Evolutionary conservation across 371 early-diverging fungal species (phyloP), one percentile per base, ranked within the genome.

Genomic region (Cladochytrium tenue): DNA sequence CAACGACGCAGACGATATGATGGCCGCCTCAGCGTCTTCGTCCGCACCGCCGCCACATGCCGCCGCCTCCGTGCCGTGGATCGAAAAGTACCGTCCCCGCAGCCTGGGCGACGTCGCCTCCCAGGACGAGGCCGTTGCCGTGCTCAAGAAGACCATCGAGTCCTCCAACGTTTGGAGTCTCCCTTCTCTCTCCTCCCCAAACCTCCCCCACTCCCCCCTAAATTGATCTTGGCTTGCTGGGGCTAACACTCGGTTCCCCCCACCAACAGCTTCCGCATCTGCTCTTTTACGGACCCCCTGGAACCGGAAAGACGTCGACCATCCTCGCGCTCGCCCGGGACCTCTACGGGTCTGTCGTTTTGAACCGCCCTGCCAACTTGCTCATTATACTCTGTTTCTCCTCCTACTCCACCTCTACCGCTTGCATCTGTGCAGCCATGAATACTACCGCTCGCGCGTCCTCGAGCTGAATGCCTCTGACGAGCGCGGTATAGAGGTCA

Each of bases 401-500:
- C 36, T 56, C 23, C 30, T n/a, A n/a, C n/a, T n/a, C n/a, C n/a
- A n/a, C n/a, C n/a, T n/a, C n/a, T n/a, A n/a, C n/a, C n/a, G n/a
- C n/a, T 15, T 30, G 7, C 58, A 28, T 32, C 7, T n/a, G n/a
- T 60, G 2, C 69, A 90, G 95, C 26, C 93, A 92, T 10, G 90
- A 89, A 57, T 71, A 90, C 31, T 76, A 88, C 55, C 88, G 88
- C 63, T 76, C 86, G 23, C 87, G 96, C 52, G 91, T 98, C 2
- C 84, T 99, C 25, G 99, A 99, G 79, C 81, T 99, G 36, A 99
- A 99, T 79, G 99, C 99, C 0, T 95, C 96, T 0, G 99, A 99
- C 75, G 99, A 99, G 79, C 89, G 99, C 63, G 99, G 99, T 53
- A 98, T 99, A 53, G 83, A 90, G 31, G 90, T 97, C 13, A 89